Evolutionary conservation across 495 filamentous ascomycete genomes (phyloP), one percentile per base, ranked within the genome.

Genomic region (Apodospora peruviana): DNA sequence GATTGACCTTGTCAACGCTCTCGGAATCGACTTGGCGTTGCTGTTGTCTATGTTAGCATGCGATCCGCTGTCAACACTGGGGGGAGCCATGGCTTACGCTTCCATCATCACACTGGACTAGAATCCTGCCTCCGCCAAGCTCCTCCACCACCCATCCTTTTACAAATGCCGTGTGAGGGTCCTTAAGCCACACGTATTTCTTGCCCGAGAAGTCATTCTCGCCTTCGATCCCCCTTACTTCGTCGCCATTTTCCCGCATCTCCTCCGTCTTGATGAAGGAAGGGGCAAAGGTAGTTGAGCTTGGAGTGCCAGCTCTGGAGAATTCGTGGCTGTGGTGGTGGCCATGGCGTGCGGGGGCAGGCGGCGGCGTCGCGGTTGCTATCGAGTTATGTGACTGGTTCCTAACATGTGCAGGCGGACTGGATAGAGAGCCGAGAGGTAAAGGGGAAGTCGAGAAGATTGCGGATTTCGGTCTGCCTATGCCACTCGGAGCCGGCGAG

Each of bases 121-220:
- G 68, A 40, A 99, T 67, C 40, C 71, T 73, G 11, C 76, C 80
- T 25, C 73, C 81, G 16, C 71, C 78, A 24, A 84, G 67, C 48
- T 96, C 91, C 56, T 96, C 85, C 45, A 96, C 73, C 18, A 99
- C 84, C 75, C 90, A 88, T 2, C 91, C 94, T 52, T 89, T 87
- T 17, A 96, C 80, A 62, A 99, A 99, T 4, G 93, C 93, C 49
- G 78, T 77, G 59, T 90, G 77, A 1, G 87, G 74, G 67, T 99
- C 90, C 65, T 83, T 83, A 57, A 97, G 71, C 94, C 94, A 99
- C 46, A 99, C 90, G 76, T 96, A 97, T 73, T 93, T 81, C 66
- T 90, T 95, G n/a, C 94, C 94, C 0, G 93, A 97, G 66, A 99
- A 96, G 74, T 97, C 94, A 68, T 93, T 95, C 61, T 95, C 90